A percentile compares a stretch with the other conserved stretches of the same genome.
Evolutionary conservation across 179 eudicot genomes (phyloP).

Genomic region (Gypsophila paniculata): DNA sequence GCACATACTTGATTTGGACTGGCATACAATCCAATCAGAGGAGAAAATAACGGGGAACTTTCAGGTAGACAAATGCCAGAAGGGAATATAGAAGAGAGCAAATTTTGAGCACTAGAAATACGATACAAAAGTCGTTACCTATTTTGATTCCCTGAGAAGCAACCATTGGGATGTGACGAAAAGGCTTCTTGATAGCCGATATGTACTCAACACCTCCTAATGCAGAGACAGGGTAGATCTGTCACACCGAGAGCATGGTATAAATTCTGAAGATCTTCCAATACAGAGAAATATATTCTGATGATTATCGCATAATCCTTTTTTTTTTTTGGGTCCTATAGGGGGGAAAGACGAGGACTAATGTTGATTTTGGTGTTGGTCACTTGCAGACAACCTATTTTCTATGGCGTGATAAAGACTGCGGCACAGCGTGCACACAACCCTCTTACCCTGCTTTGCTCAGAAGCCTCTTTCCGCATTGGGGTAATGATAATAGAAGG

Average conservation of each 20-base stretch:
- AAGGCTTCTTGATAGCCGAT: constrained; percentile 69
- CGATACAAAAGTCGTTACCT: constrained; percentile 35
- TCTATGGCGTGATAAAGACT: too few relatives aligned
- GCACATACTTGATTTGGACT: not conserved
- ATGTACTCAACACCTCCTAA: constrained; percentile 69
- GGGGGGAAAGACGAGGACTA: too few relatives aligned
- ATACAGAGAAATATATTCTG: not conserved
- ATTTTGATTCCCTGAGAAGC: constrained; percentile 86
- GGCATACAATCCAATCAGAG: not conserved
- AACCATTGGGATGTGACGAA: constrained; percentile 73
- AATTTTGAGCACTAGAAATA: not conserved
- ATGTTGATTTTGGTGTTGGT: too few relatives aligned
- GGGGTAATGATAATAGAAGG: too few relatives aligned
- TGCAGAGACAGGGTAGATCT: constrained; percentile 87
- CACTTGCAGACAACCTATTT: too few relatives aligned
- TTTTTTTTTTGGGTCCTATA: too few relatives aligned
- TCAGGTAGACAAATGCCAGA: constrained; percentile 2
- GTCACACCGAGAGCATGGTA: constrained; percentile 12
- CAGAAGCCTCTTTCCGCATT: too few relatives aligned
- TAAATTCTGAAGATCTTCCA: not conserved
- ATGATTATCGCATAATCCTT: too few relatives aligned
- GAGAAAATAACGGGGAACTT: not conserved
- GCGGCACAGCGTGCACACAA: too few relatives aligned
- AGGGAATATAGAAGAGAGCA: not conserved
- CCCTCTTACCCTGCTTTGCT: too few relatives aligned